Evolutionary conservation across 805 yeast genomes (phyloP).

Genomic region (Saccharomycopsis sp.): DNA sequence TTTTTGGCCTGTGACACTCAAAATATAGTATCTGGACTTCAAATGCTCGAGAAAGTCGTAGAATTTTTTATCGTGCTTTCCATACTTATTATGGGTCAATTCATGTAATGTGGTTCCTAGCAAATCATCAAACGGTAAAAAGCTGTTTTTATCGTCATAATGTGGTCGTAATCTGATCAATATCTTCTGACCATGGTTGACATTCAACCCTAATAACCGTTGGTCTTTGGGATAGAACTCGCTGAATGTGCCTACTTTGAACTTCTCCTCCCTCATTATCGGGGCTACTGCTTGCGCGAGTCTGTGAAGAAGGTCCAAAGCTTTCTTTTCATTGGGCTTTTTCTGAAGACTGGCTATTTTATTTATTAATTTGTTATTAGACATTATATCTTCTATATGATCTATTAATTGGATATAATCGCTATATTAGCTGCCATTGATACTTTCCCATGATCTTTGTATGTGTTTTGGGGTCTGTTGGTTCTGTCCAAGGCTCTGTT

Average conservation of each 20-base stretch:
- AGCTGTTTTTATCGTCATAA: constrained; percentile 39
- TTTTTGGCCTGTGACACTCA: constrained; percentile 38
- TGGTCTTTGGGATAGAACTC: constrained; percentile 77
- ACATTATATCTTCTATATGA: background rate
- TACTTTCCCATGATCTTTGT: background rate
- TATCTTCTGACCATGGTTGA: constrained; percentile 69
- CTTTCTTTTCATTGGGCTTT: constrained; percentile 42
- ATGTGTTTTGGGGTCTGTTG: background rate
- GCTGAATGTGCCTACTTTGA: constrained; percentile 59
- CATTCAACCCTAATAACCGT: constrained; percentile 71
- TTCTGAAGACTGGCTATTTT: constrained; percentile 40
- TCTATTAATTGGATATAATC: background rate
- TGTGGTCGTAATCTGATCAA: constrained; percentile 63
- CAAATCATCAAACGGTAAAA: constrained; percentile 58
- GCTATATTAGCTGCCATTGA: background rate
- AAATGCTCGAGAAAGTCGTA: constrained; percentile 59
- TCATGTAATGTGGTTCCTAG: constrained; percentile 87
- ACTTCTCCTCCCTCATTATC: constrained; percentile 58
- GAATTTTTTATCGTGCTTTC: constrained; percentile 75
- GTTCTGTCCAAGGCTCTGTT: background rate
- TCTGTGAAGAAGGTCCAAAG: constrained; percentile 55
- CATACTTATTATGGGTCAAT: constrained; percentile 69
- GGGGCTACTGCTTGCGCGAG: constrained; percentile 72
- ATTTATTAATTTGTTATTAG: constrained; percentile 19
- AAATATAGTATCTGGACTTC: constrained; percentile 40